phyloP scores from a whole-genome alignment of 768 basidiomycete species.

The Amanita muscaria region DNA sequence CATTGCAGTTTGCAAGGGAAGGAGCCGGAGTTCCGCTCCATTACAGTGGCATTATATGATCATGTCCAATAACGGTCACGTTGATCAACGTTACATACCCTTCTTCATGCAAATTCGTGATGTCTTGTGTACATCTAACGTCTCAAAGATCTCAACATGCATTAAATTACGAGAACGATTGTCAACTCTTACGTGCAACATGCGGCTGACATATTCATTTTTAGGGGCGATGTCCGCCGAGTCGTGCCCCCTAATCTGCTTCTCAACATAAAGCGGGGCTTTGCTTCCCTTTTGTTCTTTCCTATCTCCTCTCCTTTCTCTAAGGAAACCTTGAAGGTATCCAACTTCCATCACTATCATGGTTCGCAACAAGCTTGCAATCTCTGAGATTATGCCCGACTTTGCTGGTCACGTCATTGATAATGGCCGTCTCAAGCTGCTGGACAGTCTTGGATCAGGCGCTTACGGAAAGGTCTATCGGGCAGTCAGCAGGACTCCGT shows the following conservation, averaged over 20 bases:
- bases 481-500: slow-evolving; percentile 44
- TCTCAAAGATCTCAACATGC: too few species aligned
- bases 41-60: too few species aligned
- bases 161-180: too few species aligned
- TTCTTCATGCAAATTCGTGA: too few species aligned
- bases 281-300: slow-evolving; percentile 8
- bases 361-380: slow-evolving; percentile 25
- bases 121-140: too few species aligned
- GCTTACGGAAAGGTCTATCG: slow-evolving; percentile 74
- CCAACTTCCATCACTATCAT: slow-evolving; percentile 21
- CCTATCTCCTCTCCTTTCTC: slow-evolving; percentile 13
- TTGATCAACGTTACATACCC: too few species aligned
- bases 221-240: too few species aligned
- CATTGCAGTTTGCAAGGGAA: neutral
- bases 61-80: too few species aligned
- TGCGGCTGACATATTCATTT: neutral
- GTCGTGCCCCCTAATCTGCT: neutral
- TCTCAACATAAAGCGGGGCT: neutral
- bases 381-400: slow-evolving; percentile 38
- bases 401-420: slow-evolving; percentile 45
- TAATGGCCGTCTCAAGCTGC: slow-evolving; percentile 51
- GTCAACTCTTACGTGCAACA: neutral
- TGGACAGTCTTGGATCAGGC: slow-evolving; percentile 60
- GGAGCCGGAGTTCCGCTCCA: too few species aligned
- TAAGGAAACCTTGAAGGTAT: slow-evolving; percentile 8